Evolutionary conservation across 306 rosid genomes (phyloP).

Genomic region (Prunus armeniaca): DNA sequence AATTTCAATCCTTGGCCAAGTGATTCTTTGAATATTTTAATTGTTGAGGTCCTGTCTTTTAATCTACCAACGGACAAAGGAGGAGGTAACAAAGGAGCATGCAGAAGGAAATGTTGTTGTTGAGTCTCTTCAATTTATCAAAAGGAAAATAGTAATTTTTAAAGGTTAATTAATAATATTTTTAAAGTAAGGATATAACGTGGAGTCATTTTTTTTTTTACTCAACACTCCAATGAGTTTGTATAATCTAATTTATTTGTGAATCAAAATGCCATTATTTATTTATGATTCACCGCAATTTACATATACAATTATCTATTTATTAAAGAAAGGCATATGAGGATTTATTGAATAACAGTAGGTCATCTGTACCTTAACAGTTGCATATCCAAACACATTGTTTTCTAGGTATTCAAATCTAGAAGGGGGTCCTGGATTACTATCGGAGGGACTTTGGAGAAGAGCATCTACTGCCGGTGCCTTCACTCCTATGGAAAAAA

Average conservation of each 20-base stretch:
- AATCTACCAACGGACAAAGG: neutral
- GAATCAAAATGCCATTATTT: too few relatives aligned
- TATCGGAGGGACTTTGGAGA: constrained; percentile 86
- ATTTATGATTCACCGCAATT: too few relatives aligned
- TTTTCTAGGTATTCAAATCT: constrained; percentile 52
- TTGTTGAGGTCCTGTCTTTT: neutral
- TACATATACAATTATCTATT: neutral
- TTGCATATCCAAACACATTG: constrained; percentile 22
- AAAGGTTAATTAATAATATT: neutral
- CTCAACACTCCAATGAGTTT: too few relatives aligned
- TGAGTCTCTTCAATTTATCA: neutral
- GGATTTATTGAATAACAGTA: neutral
- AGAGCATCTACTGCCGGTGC: constrained; percentile 84
- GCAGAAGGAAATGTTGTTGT: neutral
- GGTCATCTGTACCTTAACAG: constrained; percentile 6
- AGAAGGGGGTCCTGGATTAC: constrained; percentile 52
- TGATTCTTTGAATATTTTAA: neutral
- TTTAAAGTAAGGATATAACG: too few relatives aligned
- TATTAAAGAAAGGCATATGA: neutral
- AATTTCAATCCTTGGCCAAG: neutral
- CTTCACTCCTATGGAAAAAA: constrained; percentile 66
- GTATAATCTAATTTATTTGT: too few relatives aligned
- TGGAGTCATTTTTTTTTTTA: too few relatives aligned
- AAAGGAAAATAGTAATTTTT: neutral
- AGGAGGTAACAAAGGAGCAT: neutral